Percentiles rank a stretch among this genome's conserved stretches.
Conservation (phyloP, 164 flowering plant species). For the Cinnamomum chago region DNA sequence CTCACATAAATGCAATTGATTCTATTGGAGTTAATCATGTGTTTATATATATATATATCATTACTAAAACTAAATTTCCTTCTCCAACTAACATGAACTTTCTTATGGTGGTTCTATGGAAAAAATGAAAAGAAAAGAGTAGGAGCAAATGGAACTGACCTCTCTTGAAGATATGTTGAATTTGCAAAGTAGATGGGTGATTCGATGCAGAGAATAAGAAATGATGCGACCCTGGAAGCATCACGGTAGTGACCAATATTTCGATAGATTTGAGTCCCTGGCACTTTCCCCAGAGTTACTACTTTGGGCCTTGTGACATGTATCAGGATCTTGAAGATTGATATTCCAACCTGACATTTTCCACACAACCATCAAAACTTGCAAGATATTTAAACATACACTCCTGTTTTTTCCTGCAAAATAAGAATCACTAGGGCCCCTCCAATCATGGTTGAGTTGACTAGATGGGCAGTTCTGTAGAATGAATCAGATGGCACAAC, state of each 20-base stretch:
- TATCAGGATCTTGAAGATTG: conserved; percentile 78
- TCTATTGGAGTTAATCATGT: no score
- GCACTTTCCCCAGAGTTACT: conserved; percentile 57
- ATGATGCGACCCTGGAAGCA: conserved; percentile 58
- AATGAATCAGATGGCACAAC: no score
- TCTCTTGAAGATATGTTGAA: conserved; percentile 83
- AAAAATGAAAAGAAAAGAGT: no score
- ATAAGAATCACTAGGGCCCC: no score
- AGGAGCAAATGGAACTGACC: conserved; percentile 34
- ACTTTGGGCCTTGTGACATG: conserved; percentile 92
- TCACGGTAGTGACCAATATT: conserved; percentile 51
- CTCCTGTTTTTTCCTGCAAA: no score
- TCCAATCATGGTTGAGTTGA: no score
- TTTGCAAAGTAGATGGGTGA: conserved; percentile 94
- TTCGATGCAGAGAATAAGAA: conserved; percentile 73
- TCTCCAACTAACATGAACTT: no score
- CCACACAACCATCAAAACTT: background rate
- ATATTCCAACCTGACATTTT: conserved; percentile 75
- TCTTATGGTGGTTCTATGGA: no score
- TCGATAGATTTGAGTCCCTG: conserved; percentile 70
- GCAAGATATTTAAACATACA: background rate
- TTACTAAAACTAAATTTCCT: no score
- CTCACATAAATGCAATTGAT: no score
- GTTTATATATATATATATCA: no score
- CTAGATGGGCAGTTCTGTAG: no score